Base-by-base conservation (phyloP, 345 rosid species). In the Capsella bursapastoris region DNA sequence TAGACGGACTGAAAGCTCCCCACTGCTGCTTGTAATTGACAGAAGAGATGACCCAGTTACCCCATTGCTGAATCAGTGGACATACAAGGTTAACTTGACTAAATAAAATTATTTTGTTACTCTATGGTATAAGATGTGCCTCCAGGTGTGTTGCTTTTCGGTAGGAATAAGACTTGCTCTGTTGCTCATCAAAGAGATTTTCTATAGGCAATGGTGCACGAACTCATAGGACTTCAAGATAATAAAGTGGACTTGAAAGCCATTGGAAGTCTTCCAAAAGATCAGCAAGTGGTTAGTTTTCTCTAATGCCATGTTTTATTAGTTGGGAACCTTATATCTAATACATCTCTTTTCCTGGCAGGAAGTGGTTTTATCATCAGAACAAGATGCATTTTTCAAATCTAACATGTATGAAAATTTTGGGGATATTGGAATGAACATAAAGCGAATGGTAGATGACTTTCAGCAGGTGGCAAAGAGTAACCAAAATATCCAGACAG, bases 341-440 rank as follows among this genome's bases (percentile, higher is more conserved):
- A 73, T 62, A 67, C 56, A 16, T 55, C 53, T 62, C 52, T 41
- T 71, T 51, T 9, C 18, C 68, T 65, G 62, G 68, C 84, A 90
- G 99, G 99, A 95, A 81, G 96, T 95, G 57, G 98, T 92, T 66
- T 84, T 95, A 53, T 95, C 97, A 68, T 92, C 99, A 63, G 94
- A 90, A 74, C 97, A 95, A 86, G 98, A 95, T 82, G 78, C 84
- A 25, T 95, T 95, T 78, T 90, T 95, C 83, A 89, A 88, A 85
- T 78, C 86, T 57, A 92, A 95, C 83, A 92, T 88, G 96, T 86
- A 87, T 57, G 97, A 95, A 78, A 95, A 95, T 64, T 95, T 95
- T 82, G 99, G 99, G 73, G 99, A 95, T 80, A 95, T 95, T 43
- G 98, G 98, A 79, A 88, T 90, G 93, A 95, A 87, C 78, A 92